These are phyloP conservation scores for Leucosporidium creatinivorum DNA, from an alignment of 768 basidiomycete genomes.

Conservation along the genomic window DNA sequence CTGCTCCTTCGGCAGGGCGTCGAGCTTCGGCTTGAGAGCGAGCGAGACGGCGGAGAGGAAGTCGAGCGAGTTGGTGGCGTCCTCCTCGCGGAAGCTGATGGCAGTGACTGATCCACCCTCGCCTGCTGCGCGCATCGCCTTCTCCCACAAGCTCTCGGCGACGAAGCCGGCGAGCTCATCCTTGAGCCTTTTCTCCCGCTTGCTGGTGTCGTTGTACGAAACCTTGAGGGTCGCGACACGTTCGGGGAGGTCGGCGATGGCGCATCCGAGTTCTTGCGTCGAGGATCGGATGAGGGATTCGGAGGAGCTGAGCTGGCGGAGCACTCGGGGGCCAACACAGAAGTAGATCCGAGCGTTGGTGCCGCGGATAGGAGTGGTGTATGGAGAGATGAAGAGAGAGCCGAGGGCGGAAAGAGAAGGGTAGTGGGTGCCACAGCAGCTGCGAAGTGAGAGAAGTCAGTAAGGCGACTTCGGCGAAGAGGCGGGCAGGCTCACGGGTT, in stretches of 20 bases:
- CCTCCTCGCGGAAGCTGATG: conserved; percentile 31
- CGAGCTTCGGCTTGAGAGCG: conserved; percentile 14
- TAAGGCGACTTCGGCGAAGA: background rate
- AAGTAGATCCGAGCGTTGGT: conserved; percentile 71
- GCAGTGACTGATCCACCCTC: background rate
- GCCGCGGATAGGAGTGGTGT: conserved; percentile 58
- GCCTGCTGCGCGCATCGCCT: background rate
- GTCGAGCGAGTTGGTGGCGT: conserved; percentile 34
- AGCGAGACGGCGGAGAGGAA: conserved; percentile 28
- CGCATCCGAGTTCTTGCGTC: conserved; percentile 60
- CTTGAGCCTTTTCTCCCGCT: conserved; percentile 48
- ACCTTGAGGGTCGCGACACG: conserved; percentile 62
- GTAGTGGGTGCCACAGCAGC: conserved; percentile 77
- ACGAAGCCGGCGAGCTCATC: conserved; percentile 55
- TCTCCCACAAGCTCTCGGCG: conserved; percentile 31
- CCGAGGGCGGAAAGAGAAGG: conserved; percentile 52
- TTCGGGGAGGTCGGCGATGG: conserved; percentile 58
- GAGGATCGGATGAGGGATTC: conserved; percentile 55
- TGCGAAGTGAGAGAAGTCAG: conserved; percentile 40
- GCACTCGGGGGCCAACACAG: conserved; percentile 67
- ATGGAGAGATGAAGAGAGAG: conserved; percentile 61
- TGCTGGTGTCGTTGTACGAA: conserved; percentile 59
- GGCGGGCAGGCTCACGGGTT: conserved; percentile 54
- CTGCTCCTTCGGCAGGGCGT: background rate
- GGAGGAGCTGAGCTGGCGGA: conserved; percentile 54